A percentile compares a stretch with the other conserved stretches of the same genome.
phyloP scores from a whole-genome alignment of 2,329 filamentous ascomycete genomes.

The Pyricularia sp. region DNA sequence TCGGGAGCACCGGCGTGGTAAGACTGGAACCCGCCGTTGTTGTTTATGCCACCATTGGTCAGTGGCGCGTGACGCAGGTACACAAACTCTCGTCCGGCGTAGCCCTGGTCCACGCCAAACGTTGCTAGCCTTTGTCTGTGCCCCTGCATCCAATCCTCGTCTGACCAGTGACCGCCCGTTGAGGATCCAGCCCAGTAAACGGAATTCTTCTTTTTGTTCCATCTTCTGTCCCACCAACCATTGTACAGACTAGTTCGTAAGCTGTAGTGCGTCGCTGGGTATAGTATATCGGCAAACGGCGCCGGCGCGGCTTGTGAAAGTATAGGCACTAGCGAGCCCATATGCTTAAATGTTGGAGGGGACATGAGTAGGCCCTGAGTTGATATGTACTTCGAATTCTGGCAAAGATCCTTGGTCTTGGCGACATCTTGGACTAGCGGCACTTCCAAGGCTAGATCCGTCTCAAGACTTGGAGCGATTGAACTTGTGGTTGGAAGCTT shows the following conservation, averaged over 20 bases:
- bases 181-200: constrained; percentile 50
- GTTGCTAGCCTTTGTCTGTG: constrained; percentile 39
- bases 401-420: constrained; percentile 28
- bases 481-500: neutral
- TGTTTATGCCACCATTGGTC: constrained; percentile 24
- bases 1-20: constrained; percentile 1
- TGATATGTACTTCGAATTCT: constrained; percentile 30
- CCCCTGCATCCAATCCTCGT: constrained; percentile 26
- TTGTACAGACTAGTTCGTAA: constrained; percentile 23
- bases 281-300: constrained; percentile 9
- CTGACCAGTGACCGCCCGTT: constrained; percentile 33
- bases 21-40: constrained; percentile 24
- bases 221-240: constrained; percentile 28
- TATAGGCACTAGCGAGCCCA: constrained; percentile 32
- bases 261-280: constrained; percentile 9
- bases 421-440: constrained; percentile 25
- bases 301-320: constrained; percentile 16
- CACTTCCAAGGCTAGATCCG: constrained; percentile 14
- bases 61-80: constrained; percentile 26
- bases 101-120: constrained; percentile 21
- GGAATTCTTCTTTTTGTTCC: constrained; percentile 37
- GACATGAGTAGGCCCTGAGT: constrained; percentile 35
- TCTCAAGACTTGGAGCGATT: neutral
- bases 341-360: constrained; percentile 30
- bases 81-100: constrained; percentile 14